Evolutionary conservation across 139 green algal genomes (phyloP).

Genomic region (Bryopsis sp.): DNA sequence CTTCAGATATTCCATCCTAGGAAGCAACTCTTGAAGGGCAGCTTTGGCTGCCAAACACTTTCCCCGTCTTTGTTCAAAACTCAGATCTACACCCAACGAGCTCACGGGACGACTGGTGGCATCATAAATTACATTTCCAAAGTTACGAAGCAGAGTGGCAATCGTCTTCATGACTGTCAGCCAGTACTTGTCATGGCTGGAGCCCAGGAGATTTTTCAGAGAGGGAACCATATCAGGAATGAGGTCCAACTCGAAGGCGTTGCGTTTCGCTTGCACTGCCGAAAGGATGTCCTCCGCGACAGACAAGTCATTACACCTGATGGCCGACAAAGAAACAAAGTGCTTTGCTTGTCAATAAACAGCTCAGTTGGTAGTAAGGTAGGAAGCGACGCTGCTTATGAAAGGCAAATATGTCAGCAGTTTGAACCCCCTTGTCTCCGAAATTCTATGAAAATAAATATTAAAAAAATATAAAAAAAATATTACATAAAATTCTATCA

Average conservation of each 20-base stretch:
- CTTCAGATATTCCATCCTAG: slow-evolving; percentile 25
- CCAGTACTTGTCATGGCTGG: slow-evolving; percentile 26
- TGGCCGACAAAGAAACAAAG: too few relatives aligned
- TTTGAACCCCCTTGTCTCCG: too few relatives aligned
- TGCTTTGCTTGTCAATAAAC: too few relatives aligned
- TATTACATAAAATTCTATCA: too few relatives aligned
- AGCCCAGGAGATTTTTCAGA: slow-evolving; percentile 31
- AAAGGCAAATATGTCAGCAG: too few relatives aligned
- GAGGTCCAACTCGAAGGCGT: slow-evolving; percentile 24
- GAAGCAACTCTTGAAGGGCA: slow-evolving; percentile 29
- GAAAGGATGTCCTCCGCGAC: slow-evolving; percentile 11
- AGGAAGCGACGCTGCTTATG: too few relatives aligned
- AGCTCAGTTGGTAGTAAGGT: too few relatives aligned
- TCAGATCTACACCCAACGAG: slow-evolving; percentile 44
- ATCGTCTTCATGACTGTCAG: slow-evolving; percentile 28
- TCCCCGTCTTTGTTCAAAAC: slow-evolving; percentile 43
- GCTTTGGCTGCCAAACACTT: slow-evolving; percentile 31
- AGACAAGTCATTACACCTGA: slow-evolving; percentile 14
- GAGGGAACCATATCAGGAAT: slow-evolving; percentile 18
- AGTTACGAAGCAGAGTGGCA: slow-evolving; percentile 24
- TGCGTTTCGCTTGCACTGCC: neutral
- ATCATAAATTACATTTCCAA: slow-evolving; percentile 39
- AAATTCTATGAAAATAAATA: too few relatives aligned
- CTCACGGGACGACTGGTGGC: slow-evolving; percentile 21
- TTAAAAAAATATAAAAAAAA: too few relatives aligned